Conservation (phyloP, 257 asterid species). For the Nicotiana tabacum region DNA sequence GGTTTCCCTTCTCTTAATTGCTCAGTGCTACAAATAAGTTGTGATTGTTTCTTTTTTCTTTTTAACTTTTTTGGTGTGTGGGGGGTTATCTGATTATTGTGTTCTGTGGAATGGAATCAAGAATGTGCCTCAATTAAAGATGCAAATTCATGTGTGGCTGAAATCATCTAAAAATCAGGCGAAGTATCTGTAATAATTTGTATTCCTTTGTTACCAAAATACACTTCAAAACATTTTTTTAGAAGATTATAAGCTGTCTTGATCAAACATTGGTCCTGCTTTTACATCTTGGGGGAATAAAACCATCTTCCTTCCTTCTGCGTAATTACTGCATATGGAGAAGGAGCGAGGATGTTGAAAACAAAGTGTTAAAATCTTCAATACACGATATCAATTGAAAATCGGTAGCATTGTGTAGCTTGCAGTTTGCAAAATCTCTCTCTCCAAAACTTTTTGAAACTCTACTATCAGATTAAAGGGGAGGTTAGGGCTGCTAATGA, state of each 20-base stretch:
- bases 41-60: background rate
- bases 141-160: background rate
- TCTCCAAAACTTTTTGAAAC: background rate
- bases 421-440: background rate
- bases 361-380: background rate
- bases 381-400: background rate
- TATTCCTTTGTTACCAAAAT: background rate
- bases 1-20: background rate
- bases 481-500: background rate
- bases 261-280: background rate
- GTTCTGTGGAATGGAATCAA: background rate
- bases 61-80: background rate
- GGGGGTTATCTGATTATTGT: background rate
- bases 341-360: background rate
- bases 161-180: background rate
- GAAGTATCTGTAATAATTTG: background rate
- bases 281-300: background rate
- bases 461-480: background rate
- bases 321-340: background rate
- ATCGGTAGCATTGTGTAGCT: conserved; percentile 1
- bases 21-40: background rate
- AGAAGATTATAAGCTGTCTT: background rate
- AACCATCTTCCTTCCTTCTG: background rate
- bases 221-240: background rate
- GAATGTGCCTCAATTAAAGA: background rate